phyloP scores from a whole-genome alignment of 805 yeast genomes.

The Candida namnaoensis region DNA sequence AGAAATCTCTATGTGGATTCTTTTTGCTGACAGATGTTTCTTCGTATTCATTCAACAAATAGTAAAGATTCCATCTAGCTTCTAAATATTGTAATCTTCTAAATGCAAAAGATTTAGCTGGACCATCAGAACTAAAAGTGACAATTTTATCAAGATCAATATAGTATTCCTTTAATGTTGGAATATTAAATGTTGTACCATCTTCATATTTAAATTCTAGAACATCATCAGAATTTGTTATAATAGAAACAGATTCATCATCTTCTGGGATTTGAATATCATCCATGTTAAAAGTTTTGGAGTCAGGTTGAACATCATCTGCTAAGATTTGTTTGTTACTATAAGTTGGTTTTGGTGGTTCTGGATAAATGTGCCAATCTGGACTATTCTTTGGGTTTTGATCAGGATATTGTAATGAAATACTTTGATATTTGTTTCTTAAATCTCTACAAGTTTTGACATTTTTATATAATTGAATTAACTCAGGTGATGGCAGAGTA shows the following conservation, averaged over 20 bases:
- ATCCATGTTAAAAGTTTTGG: conserved; percentile 31
- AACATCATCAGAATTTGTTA: conserved; percentile 55
- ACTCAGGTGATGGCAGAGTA: conserved; percentile 60
- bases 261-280: conserved; percentile 40
- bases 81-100: conserved; percentile 88
- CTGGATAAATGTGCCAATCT: conserved; percentile 80
- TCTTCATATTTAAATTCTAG: conserved; percentile 43
- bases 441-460: conserved; percentile 60
- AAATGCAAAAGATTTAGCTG: conserved; percentile 93
- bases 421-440: conserved; percentile 65
- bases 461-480: conserved; percentile 52
- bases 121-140: conserved; percentile 85
- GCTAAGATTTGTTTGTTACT: conserved; percentile 47
- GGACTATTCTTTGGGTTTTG: conserved; percentile 80
- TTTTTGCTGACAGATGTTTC: conserved; percentile 85
- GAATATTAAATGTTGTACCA: conserved; percentile 47
- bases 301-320: conserved; percentile 29
- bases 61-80: conserved; percentile 93
- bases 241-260: conserved; percentile 33
- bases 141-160: conserved; percentile 69
- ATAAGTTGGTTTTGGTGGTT: conserved; percentile 91
- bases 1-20: conserved; percentile 95
- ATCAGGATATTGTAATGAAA: conserved; percentile 63
- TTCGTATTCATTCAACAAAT: conserved; percentile 81
- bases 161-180: conserved; percentile 82